phyloP scores from a whole-genome alignment of 768 basidiomycete species.

The Auricularia cornea region DNA sequence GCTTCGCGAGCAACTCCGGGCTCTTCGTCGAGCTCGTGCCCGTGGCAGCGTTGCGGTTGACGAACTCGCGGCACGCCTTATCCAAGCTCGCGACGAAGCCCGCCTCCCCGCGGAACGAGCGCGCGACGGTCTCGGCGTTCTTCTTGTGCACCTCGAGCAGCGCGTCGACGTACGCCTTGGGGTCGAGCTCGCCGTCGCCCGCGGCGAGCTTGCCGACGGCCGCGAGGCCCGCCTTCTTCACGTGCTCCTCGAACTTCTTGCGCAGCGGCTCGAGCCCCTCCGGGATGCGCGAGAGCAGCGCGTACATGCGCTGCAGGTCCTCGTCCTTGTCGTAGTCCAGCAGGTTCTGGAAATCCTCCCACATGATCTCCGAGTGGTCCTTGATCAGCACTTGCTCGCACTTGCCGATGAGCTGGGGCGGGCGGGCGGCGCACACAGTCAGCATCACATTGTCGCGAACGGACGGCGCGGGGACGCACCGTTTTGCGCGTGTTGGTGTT shows the following conservation, averaged over 20 bases:
- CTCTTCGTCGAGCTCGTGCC: slow-evolving; percentile 75
- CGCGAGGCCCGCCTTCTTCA: slow-evolving; percentile 79
- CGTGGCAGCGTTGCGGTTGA: slow-evolving; percentile 88
- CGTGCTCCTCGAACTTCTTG: slow-evolving; percentile 91
- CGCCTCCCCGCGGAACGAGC: slow-evolving; percentile 86
- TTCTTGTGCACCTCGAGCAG: slow-evolving; percentile 86
- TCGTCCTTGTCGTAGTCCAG: slow-evolving; percentile 92
- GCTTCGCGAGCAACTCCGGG: slow-evolving; percentile 87
- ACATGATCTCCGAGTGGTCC: slow-evolving; percentile 75
- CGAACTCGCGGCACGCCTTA: slow-evolving; percentile 86
- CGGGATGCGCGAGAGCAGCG: slow-evolving; percentile 80
- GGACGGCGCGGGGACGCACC: too few species aligned
- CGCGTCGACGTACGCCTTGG: slow-evolving; percentile 91
- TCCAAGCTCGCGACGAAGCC: slow-evolving; percentile 92
- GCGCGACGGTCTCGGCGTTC: slow-evolving; percentile 79
- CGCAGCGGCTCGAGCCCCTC: slow-evolving; percentile 86
- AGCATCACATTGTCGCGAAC: too few species aligned
- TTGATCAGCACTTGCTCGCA: slow-evolving; percentile 92
- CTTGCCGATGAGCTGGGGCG: slow-evolving; percentile 27
- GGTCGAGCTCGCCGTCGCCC: slow-evolving; percentile 46
- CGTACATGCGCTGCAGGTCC: slow-evolving; percentile 92
- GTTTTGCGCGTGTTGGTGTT: slow-evolving; percentile 82
- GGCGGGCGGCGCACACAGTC: slow-evolving; percentile 29
- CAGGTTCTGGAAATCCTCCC: slow-evolving; percentile 84
- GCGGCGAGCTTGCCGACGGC: slow-evolving; percentile 70